A percentile compares a stretch with the other conserved stretches of the same genome.
Evolutionary conservation across 2,329 filamentous ascomycete genomes (phyloP).

Genomic region (Metarhizium robertsii): DNA sequence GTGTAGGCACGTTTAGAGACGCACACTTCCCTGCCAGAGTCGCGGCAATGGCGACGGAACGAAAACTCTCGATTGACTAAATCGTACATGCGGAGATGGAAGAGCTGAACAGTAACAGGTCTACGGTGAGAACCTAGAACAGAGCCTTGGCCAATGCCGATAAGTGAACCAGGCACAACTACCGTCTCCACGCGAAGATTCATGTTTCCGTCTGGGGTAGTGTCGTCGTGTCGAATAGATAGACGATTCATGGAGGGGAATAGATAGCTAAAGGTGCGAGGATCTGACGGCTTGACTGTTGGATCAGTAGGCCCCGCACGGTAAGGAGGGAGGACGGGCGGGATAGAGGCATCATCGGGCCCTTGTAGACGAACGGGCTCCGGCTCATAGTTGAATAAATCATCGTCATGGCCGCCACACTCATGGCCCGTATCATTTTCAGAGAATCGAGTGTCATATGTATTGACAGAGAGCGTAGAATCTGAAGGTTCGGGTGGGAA

Average conservation of each 20-base stretch:
- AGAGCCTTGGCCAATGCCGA: constrained; percentile 22
- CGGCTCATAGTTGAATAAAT: background rate
- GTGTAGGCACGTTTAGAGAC: constrained; percentile 64
- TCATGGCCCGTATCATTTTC: constrained; percentile 20
- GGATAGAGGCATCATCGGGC: constrained; percentile 2
- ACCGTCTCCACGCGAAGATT: constrained; percentile 84
- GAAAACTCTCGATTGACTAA: constrained; percentile 81
- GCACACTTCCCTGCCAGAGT: constrained; percentile 89
- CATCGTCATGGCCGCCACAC: constrained; percentile 16
- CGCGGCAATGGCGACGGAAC: constrained; percentile 80
- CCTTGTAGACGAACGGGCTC: background rate
- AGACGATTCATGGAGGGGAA: constrained; percentile 81
- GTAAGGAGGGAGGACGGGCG: constrained; percentile 1
- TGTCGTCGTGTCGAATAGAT: constrained; percentile 81
- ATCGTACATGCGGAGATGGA: constrained; percentile 93
- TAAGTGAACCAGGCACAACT: constrained; percentile 49
- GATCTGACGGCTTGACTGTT: constrained; percentile 50
- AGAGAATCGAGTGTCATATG: constrained; percentile 64
- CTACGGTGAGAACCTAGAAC: background rate
- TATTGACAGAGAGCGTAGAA: constrained; percentile 55
- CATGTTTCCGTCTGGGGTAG: constrained; percentile 89
- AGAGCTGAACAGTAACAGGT: constrained; percentile 58
- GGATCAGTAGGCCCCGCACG: background rate
- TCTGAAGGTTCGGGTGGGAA: constrained; percentile 9
- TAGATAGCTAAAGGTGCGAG: constrained; percentile 70